Percentiles rank a stretch among this genome's conserved stretches.
phyloP scores from a whole-genome alignment of 345 rosid species.

The Citrus maxima region DNA sequence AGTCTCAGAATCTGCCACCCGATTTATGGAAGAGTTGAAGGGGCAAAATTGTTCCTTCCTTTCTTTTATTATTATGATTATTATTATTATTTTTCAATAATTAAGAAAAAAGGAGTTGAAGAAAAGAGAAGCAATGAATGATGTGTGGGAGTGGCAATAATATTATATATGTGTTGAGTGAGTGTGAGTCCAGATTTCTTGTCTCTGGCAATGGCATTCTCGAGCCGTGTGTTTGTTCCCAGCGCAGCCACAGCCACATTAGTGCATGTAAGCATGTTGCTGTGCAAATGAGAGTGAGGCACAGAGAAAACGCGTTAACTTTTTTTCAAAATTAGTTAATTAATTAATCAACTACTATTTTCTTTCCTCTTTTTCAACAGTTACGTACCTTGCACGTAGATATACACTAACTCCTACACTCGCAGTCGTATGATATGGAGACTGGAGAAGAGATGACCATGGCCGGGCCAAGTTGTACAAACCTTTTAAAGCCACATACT shows the following conservation, averaged over 20 bases:
- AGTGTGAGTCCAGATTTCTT: not conserved
- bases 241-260: not conserved
- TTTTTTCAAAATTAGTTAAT: not conserved
- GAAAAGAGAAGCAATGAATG: not conserved
- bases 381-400: not conserved
- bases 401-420: no score
- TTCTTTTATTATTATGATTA: no score
- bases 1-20: not conserved
- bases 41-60: not conserved
- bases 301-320: constrained; percentile 1
- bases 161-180: not conserved
- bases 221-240: constrained; percentile 44
- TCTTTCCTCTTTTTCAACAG: not conserved
- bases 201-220: constrained; percentile 10
- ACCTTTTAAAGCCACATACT: no score
- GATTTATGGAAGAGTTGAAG: constrained; percentile 2
- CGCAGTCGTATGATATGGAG: no score
- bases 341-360: not conserved
- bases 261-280: no score
- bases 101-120: no score
- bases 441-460: no score
- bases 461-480: no score
- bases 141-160: constrained; percentile 21
- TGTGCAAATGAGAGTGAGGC: no score
- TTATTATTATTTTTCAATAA: no score